Evolutionary conservation across 257 asterid species (phyloP).

Genomic region (Nicotiana benthamiana): DNA sequence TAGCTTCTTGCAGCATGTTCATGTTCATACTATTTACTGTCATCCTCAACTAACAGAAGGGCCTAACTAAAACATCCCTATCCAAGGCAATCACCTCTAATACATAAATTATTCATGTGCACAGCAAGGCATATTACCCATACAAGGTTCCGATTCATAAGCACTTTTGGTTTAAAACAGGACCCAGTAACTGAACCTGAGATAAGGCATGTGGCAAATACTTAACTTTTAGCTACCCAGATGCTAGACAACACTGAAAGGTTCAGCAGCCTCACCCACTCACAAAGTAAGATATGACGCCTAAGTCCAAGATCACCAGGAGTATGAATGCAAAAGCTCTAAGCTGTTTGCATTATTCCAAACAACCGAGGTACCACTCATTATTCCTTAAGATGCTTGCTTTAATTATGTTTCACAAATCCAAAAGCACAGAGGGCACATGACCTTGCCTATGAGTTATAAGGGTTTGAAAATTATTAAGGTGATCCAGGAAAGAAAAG

Average conservation of each 20-base stretch:
- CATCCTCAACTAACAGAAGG: not conserved
- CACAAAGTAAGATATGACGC: not conserved
- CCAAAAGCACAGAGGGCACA: not conserved
- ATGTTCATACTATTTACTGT: not conserved
- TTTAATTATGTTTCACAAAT: not conserved
- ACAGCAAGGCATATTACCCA: not conserved
- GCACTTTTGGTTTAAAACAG: not conserved
- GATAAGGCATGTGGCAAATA: not conserved
- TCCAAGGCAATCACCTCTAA: not conserved
- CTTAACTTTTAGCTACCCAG: not conserved
- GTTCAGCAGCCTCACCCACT: not conserved
- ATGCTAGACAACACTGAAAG: not conserved
- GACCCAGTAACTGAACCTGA: not conserved
- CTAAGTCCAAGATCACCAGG: not conserved
- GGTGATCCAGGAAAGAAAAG: not conserved
- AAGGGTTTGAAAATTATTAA: not conserved
- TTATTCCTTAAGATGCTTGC: not conserved
- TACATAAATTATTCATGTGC: not conserved
- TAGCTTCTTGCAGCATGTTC: not conserved
- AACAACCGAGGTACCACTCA: not conserved
- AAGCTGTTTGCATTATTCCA: not conserved
- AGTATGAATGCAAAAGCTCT: not conserved
- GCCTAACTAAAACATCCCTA: not conserved
- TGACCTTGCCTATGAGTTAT: not conserved
- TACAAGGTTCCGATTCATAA: not conserved